These are phyloP conservation scores for Gamarada debralockiae DNA, from an alignment of 495 filamentous ascomycete species.

Conservation along the genomic window DNA sequence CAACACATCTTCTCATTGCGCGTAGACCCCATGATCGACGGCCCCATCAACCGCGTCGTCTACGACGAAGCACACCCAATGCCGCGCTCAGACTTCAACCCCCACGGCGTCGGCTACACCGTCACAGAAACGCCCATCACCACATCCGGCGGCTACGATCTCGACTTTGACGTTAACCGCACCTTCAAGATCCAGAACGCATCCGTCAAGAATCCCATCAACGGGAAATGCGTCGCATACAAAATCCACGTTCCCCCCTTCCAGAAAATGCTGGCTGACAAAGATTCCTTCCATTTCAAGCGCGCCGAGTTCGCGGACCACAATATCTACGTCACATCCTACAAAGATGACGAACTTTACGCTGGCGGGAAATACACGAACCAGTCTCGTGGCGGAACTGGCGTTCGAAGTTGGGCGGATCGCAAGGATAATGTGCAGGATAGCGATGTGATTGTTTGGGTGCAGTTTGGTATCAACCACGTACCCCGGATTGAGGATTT, in stretches of 20 bases:
- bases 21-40: slow-evolving; percentile 79
- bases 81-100: slow-evolving; percentile 71
- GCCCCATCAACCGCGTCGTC: slow-evolving; percentile 64
- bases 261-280: slow-evolving; percentile 75
- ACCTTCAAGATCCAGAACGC: slow-evolving; percentile 80
- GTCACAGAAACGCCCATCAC: slow-evolving; percentile 56
- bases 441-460: slow-evolving; percentile 55
- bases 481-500: slow-evolving; percentile 58
- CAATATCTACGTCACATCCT: slow-evolving; percentile 76
- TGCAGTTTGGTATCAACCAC: slow-evolving; percentile 61
- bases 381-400: slow-evolving; percentile 65
- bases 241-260: slow-evolving; percentile 72
- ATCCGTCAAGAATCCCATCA: slow-evolving; percentile 61
- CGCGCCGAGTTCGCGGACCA: slow-evolving; percentile 81
- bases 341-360: slow-evolving; percentile 75
- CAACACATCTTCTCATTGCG: slow-evolving; percentile 91
- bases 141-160: slow-evolving; percentile 59
- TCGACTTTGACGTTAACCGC: slow-evolving; percentile 58
- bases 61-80: slow-evolving; percentile 71
- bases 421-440: slow-evolving; percentile 48
- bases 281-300: slow-evolving; percentile 61
- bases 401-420: slow-evolving; percentile 50
- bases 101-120: slow-evolving; percentile 73
- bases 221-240: slow-evolving; percentile 72
- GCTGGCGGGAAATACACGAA: slow-evolving; percentile 85